These are phyloP conservation scores for Clonostachys sp. DNA, from an alignment of 2,329 filamentous ascomycete genomes.

Conservation along the genomic window DNA sequence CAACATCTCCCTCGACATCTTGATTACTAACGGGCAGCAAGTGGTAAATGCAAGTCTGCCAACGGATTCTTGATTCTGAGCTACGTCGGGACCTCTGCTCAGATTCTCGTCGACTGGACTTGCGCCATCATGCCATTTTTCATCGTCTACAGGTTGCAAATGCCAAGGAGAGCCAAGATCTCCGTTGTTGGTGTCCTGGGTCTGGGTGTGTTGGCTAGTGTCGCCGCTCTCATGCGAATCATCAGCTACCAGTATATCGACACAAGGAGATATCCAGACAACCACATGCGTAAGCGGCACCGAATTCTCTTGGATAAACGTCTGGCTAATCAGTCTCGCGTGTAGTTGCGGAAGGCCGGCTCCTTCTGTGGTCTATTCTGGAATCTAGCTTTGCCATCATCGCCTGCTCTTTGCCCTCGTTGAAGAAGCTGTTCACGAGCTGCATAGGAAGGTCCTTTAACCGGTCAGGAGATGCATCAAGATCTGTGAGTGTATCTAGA, in stretches of 20 bases:
- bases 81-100: background rate
- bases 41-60: background rate
- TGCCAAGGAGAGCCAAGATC: constrained; percentile 12
- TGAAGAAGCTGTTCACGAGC: constrained; percentile 7
- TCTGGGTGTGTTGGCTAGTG: constrained; percentile 5
- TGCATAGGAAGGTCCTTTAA: background rate
- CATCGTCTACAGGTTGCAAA: constrained; percentile 15
- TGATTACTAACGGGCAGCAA: background rate
- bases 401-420: constrained; percentile 8
- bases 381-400: constrained; percentile 8
- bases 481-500: no score
- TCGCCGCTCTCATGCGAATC: constrained; percentile 4
- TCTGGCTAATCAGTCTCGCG: background rate
- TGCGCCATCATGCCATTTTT: constrained; percentile 20
- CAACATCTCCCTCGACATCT: background rate
- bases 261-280: constrained; percentile 3
- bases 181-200: constrained; percentile 3
- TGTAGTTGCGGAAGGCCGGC: constrained; percentile 1
- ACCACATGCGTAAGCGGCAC: constrained; percentile 4
- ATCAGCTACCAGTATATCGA: constrained; percentile 5
- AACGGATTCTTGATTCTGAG: background rate
- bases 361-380: constrained; percentile 5
- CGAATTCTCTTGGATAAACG: background rate
- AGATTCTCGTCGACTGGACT: constrained; percentile 8
- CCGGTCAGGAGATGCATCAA: background rate